A percentile compares a stretch with the other conserved stretches of the same genome.
These are phyloP conservation scores for Pseudotulostoma volvatum DNA, from an alignment of 495 filamentous ascomycete genomes.

Conservation along the genomic window DNA sequence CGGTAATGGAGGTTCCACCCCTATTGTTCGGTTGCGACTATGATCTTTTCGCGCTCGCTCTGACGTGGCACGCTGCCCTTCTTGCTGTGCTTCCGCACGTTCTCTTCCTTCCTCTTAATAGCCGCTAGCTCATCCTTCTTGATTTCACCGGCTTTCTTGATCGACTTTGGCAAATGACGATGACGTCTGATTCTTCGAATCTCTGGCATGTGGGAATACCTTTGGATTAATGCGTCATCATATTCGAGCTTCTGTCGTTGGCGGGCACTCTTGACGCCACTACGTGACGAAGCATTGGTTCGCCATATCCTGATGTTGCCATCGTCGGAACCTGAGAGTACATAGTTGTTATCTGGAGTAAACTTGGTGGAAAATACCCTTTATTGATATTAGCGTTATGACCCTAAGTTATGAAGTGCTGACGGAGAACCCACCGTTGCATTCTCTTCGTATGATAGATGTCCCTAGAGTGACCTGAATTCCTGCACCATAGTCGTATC, in stretches of 20 bases:
- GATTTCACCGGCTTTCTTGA: constrained; percentile 97
- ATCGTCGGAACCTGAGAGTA: constrained; percentile 78
- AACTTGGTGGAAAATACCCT: constrained; percentile 73
- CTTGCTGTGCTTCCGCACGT: constrained; percentile 77
- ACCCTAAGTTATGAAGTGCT: neutral
- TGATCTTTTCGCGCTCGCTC: constrained; percentile 84
- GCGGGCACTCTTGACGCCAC: constrained; percentile 66
- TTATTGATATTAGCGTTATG: neutral
- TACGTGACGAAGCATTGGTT: constrained; percentile 67
- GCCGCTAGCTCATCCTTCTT: constrained; percentile 77
- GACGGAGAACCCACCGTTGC: constrained; percentile 45
- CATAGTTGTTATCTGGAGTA: constrained; percentile 75
- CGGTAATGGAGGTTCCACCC: neutral
- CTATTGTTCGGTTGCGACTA: constrained; percentile 63
- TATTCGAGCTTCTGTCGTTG: constrained; percentile 85
- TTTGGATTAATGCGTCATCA: constrained; percentile 63
- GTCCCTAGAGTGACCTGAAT: constrained; percentile 70
- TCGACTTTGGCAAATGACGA: constrained; percentile 75
- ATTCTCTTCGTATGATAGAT: constrained; percentile 96
- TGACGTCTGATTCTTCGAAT: constrained; percentile 80
- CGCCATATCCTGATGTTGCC: constrained; percentile 91
- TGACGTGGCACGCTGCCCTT: constrained; percentile 54
- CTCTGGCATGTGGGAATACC: constrained; percentile 93
- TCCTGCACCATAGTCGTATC: constrained; percentile 63
- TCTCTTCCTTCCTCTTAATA: constrained; percentile 84